Evolutionary conservation across 129 eudicot genomes (phyloP), one percentile per base, ranked within the genome.

Genomic region (Flaveria ramosissima): DNA sequence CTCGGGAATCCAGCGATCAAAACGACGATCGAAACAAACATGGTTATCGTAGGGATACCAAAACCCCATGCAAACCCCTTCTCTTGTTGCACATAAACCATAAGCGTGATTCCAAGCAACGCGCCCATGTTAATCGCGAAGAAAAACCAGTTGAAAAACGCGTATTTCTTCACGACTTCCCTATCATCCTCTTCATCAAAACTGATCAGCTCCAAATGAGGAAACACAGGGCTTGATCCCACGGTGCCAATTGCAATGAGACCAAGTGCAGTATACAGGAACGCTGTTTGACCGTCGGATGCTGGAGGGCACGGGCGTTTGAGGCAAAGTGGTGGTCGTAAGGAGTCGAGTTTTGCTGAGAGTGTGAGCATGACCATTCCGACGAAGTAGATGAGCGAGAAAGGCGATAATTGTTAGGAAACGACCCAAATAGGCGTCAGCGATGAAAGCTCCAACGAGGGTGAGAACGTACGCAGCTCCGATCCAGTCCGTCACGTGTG

Each of bases 211-310:
- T 0, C 99, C 99, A 53, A 95, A 92, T 3, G 99, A 84, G 15
- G 96, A 92, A 52, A 92, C 97, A 50, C 97, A 95, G 0, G 99
- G 94, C 86, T 92, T 95, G 77, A 95, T 90, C 30, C 99, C 99
- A 2, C 97, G 0, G 99, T 92, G 0, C 99, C 99, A 17, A 95
- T 77, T 63, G 99, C 96, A 30, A 95, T 95, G 46, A 95, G 95
- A 23, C 81, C 89, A 4, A 91, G 84, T n/a, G 97, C 85, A 7
- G 79, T 32, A 69, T 87, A 88, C 19, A 95, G 88, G 74, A 95
- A 86, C 27, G 84, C 75, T 2, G 78, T 89, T 72, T 95, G 99
- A 67, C 71, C 51, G 5, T 65, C 67, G 36, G 93, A 45, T 0
- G 97, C 85, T 0, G 85, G 82, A 13, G 59, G 68, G 82, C 98